Conservation (phyloP, 1,139 yeast species). For the Candida labiduridarum region DNA sequence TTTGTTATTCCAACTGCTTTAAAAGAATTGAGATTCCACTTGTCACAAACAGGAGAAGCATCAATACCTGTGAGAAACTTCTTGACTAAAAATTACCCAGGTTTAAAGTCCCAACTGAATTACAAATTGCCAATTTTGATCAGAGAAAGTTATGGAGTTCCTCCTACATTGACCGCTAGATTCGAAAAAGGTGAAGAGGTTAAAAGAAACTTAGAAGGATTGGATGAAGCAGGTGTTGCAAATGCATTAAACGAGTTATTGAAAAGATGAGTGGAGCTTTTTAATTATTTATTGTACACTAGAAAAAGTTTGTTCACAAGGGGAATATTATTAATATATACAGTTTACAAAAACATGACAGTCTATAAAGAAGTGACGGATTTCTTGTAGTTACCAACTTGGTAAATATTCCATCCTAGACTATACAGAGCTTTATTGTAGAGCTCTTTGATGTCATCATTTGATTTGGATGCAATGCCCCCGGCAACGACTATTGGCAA, state of each 20-base stretch:
- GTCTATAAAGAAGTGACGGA: background rate
- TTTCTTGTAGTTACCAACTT: conserved; percentile 30
- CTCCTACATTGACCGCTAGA: conserved; percentile 75
- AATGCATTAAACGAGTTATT: conserved; percentile 41
- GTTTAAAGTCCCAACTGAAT: conserved; percentile 52
- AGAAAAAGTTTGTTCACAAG: background rate
- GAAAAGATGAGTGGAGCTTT: conserved; percentile 21
- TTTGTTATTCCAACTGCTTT: conserved; percentile 64
- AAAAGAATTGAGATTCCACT: conserved; percentile 77
- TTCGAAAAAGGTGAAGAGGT: conserved; percentile 53
- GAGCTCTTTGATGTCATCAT: conserved; percentile 42
- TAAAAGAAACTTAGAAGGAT: conserved; percentile 46
- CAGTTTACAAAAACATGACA: background rate
- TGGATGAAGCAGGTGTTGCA: conserved; percentile 44
- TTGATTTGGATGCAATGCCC: conserved; percentile 49
- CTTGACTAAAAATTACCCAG: conserved; percentile 60
- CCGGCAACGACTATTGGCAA: conserved; percentile 69
- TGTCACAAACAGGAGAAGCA: conserved; percentile 75
- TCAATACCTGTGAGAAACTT: conserved; percentile 67
- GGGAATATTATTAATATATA: background rate
- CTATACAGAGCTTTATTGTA: conserved; percentile 48
- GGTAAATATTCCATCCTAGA: conserved; percentile 71
- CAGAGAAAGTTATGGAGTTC: conserved; percentile 73
- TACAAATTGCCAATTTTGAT: conserved; percentile 64
- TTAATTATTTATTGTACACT: too few relatives aligned